Evolutionary conservation across 179 eudicot genomes (phyloP), one percentile per base, ranked within the genome.

Genomic region (Spergularia azorica): DNA sequence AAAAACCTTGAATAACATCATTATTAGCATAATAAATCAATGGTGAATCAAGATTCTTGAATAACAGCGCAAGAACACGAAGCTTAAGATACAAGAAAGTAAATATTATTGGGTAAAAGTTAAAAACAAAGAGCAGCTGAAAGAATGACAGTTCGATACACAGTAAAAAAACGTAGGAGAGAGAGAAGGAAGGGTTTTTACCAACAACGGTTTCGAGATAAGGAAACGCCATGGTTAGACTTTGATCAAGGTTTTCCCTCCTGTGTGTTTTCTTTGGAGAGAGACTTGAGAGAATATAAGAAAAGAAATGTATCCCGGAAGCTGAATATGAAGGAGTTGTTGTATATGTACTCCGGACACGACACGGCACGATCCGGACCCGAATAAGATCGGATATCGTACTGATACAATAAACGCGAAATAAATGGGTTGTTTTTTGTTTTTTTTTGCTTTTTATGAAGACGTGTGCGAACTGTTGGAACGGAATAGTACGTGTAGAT

Each of bases 141-240:
- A 18, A 7, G 9, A 67, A 66, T 41, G 18, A 41, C 2, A 5
- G 54, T 32, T 43, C 8, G 8, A 43, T 43, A 4, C 48, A 43
- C 5, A 43, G 8, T 43, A 43, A 6, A 43, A 43, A 15, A 2
- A 17, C 4, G 41, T n/a, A 9, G 41, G 41, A 17, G 21, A n/a
- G 17, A 66, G 17, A 41, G 17, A 67, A 52, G 43, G 55, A 48
- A 67, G 20, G 18, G 32, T 26, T 3, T 58, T 21, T 57, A 57
- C 61, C 57, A 18, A 21, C 38, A 43, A 41, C 67, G 13, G 65
- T 54, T 66, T 66, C 63, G 60, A 67, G 60, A 17, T 14, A 20
- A 76, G 62, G 32, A 26, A 59, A 50, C 70, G 70, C 70, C 70
- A 67, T 67, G 21, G 70, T 2, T 0, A 43, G 55, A 67, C 26